phyloP scores from a whole-genome alignment of 192 early-diverging fungal species.

The Backusella tuberculispora region DNA sequence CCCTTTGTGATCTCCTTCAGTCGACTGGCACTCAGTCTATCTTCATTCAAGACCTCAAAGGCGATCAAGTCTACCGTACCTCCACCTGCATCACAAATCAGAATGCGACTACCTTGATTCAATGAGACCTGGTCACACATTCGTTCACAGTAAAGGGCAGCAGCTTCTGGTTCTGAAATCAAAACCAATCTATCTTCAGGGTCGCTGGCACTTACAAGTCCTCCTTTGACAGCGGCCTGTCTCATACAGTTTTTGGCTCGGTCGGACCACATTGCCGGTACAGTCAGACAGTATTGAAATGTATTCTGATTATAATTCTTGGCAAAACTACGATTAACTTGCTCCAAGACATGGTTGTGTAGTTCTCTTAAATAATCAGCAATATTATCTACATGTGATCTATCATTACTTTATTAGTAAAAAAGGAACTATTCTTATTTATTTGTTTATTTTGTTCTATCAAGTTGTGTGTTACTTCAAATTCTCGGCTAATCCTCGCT shows the following conservation, averaged over 20 bases:
- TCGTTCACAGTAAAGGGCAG: conserved; percentile 54
- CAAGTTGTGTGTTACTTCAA: conserved; percentile 32
- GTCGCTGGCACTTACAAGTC: conserved; percentile 44
- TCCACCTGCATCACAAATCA: conserved; percentile 58
- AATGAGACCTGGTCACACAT: conserved; percentile 48
- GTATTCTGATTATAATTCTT: conserved; percentile 29
- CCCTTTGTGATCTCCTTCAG: conserved; percentile 54
- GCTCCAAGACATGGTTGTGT: conserved; percentile 46
- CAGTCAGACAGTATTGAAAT: conserved; percentile 54
- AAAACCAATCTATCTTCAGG: conserved; percentile 48
- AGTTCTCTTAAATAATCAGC: conserved; percentile 54
- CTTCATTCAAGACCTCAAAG: conserved; percentile 45
- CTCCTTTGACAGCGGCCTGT: conserved; percentile 49
- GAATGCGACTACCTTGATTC: conserved; percentile 42
- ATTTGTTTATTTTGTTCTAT: too few relatives aligned
- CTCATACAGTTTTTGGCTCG: conserved; percentile 51
- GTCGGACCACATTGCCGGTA: conserved; percentile 58
- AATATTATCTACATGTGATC: conserved; percentile 42
- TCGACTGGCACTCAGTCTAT: conserved; percentile 13
- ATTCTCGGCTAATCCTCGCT: conserved; percentile 43
- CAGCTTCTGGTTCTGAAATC: conserved; percentile 49
- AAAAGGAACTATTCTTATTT: neutral
- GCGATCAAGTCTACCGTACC: conserved; percentile 58
- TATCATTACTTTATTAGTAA: neutral
- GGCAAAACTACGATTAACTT: conserved; percentile 46